These are phyloP conservation scores for Monosporascus sp. DNA, from an alignment of 2,329 filamentous ascomycete genomes.

Conservation along the genomic window DNA sequence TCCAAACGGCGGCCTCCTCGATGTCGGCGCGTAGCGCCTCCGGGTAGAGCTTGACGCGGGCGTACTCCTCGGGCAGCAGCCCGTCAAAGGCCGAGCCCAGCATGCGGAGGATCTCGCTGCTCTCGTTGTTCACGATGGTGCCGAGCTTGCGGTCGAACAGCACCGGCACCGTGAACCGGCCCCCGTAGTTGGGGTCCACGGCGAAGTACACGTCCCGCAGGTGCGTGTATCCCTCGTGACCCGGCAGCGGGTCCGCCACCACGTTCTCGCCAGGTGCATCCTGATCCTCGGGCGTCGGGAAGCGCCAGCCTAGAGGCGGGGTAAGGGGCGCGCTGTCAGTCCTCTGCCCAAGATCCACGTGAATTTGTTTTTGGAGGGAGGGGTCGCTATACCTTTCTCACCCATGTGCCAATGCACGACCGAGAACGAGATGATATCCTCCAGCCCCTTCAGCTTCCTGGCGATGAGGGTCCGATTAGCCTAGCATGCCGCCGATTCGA, in stretches of 20 bases:
- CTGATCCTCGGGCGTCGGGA: slow-evolving; percentile 58
- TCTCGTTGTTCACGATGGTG: slow-evolving; percentile 86
- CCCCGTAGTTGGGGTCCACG: slow-evolving; percentile 65
- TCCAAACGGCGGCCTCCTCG: slow-evolving; percentile 75
- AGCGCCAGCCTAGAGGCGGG: slow-evolving; percentile 66
- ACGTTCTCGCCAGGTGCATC: slow-evolving; percentile 57
- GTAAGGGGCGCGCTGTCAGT: slow-evolving; percentile 14
- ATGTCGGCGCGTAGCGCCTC: slow-evolving; percentile 59
- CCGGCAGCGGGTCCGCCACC: slow-evolving; percentile 62
- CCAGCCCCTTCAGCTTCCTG: slow-evolving; percentile 84
- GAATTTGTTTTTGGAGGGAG: not conserved
- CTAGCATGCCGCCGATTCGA: slow-evolving; percentile 14
- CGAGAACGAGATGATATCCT: slow-evolving; percentile 74
- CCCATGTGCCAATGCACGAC: slow-evolving; percentile 91
- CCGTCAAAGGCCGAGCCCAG: slow-evolving; percentile 77
- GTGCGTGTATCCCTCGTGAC: slow-evolving; percentile 63
- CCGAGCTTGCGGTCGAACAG: slow-evolving; percentile 74
- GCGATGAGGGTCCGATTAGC: slow-evolving; percentile 85
- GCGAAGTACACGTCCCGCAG: slow-evolving; percentile 77
- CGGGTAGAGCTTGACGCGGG: slow-evolving; percentile 64
- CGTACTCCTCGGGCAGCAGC: slow-evolving; percentile 55
- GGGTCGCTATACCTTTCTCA: slow-evolving; percentile 39
- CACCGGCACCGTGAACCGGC: slow-evolving; percentile 82
- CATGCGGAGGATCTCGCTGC: slow-evolving; percentile 89
- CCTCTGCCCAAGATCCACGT: slow-evolving; percentile 34